Evolutionary conservation across 371 early-diverging fungal genomes (phyloP), one percentile per base, ranked within the genome.

Genomic region (Mycotypha africana): DNA sequence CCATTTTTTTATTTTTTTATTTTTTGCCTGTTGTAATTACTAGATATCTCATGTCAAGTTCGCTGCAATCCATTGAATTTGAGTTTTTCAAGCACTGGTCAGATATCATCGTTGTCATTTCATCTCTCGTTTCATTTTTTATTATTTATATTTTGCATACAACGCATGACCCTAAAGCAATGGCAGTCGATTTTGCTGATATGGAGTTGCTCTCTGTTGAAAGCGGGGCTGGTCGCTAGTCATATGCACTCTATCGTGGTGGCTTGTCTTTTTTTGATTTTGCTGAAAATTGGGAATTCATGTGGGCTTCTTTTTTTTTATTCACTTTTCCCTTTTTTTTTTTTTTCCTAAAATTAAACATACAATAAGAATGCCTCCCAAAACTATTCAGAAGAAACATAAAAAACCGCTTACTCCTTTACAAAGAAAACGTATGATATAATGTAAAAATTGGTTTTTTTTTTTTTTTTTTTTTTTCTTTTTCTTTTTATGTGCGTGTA

Each of bases 31-130:
- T n/a, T n/a, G n/a, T n/a, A n/a, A n/a, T n/a, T n/a, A 42, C 38
- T 44, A 84, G 91, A 22, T 74, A 83, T 15, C 81, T 91, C 45
- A 84, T 95, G 40, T 83, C 89, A 0, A 80, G 80, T 5, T 85
- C 89, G 0, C 54, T 95, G 39, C 82, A 83, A 1, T 67, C 81
- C 8, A 78, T 88, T 21, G 86, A 91, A 42, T 92, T 94, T 52
- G 76, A 88, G 57, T 94, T 89, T 59, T 96, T 93, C 60, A 78
- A 84, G 45, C 85, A 81, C 23, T 96, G 96, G 96, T 94, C 93
- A 49, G 96, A 96, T 63, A 77, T 88, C 19, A 91, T 94, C 12
- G 91, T 93, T 63, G 62, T 94, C 33, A 65, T 88, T n/a, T 80
- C 88, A 4, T 92, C 89, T 0, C 46, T 85, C 10, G 38, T 78